Conservation (phyloP, 495 filamentous ascomycete genomes). For the Penicillium taxi region DNA sequence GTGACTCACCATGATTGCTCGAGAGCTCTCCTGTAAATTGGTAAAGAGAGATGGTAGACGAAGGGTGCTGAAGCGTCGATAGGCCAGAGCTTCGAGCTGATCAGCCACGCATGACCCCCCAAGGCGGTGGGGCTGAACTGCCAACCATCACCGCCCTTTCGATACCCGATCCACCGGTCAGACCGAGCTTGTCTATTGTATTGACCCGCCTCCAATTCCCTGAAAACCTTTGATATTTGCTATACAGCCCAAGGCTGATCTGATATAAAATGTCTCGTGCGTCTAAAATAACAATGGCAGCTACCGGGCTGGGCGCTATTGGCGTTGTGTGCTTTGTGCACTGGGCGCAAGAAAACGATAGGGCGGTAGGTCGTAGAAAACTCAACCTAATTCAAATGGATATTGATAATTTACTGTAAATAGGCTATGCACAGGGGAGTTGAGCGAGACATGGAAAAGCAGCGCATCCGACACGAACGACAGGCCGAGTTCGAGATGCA, state of each 20-base stretch:
- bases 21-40: slow-evolving; percentile 9
- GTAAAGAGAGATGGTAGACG: slow-evolving; percentile 5
- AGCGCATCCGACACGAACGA: slow-evolving; percentile 76
- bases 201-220: background rate
- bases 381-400: too few species aligned
- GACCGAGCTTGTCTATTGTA: slow-evolving; percentile 13
- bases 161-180: slow-evolving; percentile 27
- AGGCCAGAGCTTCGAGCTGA: slow-evolving; percentile 30
- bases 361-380: slow-evolving; percentile 58
- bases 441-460: slow-evolving; percentile 89
- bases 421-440: slow-evolving; percentile 97
- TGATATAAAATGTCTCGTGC: slow-evolving; percentile 66
- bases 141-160: slow-evolving; percentile 28
- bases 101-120: slow-evolving; percentile 32
- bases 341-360: slow-evolving; percentile 76
- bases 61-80: slow-evolving; percentile 16
- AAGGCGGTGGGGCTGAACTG: slow-evolving; percentile 32
- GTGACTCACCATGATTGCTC: slow-evolving; percentile 35
- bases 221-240: background rate
- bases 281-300: slow-evolving; percentile 74
- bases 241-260: background rate
- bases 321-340: slow-evolving; percentile 82
- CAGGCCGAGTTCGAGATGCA: slow-evolving; percentile 94
- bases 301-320: slow-evolving; percentile 66
- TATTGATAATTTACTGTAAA: slow-evolving; percentile 7